Evolutionary conservation across 768 basidiomycete genomes (phyloP).

Genomic region (Lyophyllum atratum): DNA sequence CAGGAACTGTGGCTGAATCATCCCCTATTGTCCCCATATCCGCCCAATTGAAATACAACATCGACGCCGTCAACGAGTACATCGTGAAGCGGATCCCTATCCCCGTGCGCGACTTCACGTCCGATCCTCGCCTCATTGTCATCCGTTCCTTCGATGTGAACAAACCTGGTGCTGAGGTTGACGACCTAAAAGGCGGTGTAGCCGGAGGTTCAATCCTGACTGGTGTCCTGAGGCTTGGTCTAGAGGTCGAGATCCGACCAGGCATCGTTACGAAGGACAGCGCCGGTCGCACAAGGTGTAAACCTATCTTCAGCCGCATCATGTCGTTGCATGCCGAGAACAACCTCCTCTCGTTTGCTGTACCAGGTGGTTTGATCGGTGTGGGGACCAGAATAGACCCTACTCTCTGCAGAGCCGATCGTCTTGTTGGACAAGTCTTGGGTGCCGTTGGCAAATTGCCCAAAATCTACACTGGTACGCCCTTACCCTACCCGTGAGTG

Average conservation of each 20-base stretch:
- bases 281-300: constrained; percentile 86
- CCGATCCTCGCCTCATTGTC: constrained; percentile 92
- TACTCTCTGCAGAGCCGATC: constrained; percentile 94
- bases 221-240: constrained; percentile 86
- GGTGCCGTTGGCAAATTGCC: constrained; percentile 94
- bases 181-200: constrained; percentile 97
- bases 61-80: constrained; percentile 98
- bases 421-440: constrained; percentile 94
- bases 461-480: constrained; percentile 83
- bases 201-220: constrained; percentile 96
- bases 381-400: constrained; percentile 97
- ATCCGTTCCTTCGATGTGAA: constrained; percentile 99
- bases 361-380: constrained; percentile 97
- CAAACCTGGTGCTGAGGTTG: constrained; percentile 96
- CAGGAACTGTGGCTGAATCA: constrained; percentile 96
- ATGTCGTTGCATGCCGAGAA: constrained; percentile 94
- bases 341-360: constrained; percentile 92
- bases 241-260: constrained; percentile 95
- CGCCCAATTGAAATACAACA: constrained; percentile 98
- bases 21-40: constrained; percentile 99
- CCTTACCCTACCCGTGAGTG: not conserved
- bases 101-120: constrained; percentile 89
- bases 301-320: constrained; percentile 90
- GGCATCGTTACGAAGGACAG: constrained; percentile 96
- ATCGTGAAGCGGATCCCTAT: constrained; percentile 97